These are phyloP conservation scores for Phytophthora uliginosa DNA, from an alignment of 352 stramenopile species.

Conservation along the genomic window DNA sequence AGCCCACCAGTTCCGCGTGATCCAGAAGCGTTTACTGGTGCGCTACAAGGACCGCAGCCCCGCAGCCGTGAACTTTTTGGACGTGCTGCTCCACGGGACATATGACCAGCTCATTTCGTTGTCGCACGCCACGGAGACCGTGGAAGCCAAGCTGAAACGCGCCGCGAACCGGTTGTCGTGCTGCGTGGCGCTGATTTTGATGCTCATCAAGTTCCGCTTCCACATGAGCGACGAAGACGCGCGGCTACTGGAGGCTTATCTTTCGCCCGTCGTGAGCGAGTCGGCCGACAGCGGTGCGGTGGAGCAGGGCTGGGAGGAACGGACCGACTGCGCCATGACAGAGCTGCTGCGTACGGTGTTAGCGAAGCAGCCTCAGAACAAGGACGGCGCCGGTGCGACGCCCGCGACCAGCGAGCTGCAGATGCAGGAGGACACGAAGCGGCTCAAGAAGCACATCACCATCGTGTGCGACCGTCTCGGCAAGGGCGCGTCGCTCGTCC, in stretches of 20 bases:
- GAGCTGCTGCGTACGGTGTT: conserved; percentile 87
- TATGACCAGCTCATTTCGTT: conserved; percentile 86
- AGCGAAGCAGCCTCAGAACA: conserved; percentile 64
- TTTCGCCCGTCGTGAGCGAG: conserved; percentile 73
- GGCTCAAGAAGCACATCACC: conserved; percentile 93
- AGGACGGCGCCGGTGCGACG: conserved; percentile 35
- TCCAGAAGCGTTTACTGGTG: conserved; percentile 92
- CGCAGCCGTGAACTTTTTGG: conserved; percentile 79
- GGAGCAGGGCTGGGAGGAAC: conserved; percentile 92
- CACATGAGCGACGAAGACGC: conserved; percentile 73
- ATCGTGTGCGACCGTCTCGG: conserved; percentile 91
- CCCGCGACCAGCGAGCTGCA: conserved; percentile 52
- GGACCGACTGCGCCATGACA: conserved; percentile 84
- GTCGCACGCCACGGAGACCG: conserved; percentile 75
- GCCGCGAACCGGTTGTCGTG: conserved; percentile 76
- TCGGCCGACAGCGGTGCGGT: conserved; percentile 38
- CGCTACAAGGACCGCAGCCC: conserved; percentile 93
- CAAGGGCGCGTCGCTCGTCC: conserved; percentile 73
- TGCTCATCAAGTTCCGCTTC: conserved; percentile 90
- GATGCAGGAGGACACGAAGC: conserved; percentile 86
- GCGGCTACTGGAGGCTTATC: conserved; percentile 64
- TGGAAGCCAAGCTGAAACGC: conserved; percentile 59
- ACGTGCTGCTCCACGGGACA: conserved; percentile 89
- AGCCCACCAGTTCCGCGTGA: conserved; percentile 89
- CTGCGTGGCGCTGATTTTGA: conserved; percentile 80